Conservation (phyloP, 805 yeast genomes). For the Sporopachydermia quercuum region DNA sequence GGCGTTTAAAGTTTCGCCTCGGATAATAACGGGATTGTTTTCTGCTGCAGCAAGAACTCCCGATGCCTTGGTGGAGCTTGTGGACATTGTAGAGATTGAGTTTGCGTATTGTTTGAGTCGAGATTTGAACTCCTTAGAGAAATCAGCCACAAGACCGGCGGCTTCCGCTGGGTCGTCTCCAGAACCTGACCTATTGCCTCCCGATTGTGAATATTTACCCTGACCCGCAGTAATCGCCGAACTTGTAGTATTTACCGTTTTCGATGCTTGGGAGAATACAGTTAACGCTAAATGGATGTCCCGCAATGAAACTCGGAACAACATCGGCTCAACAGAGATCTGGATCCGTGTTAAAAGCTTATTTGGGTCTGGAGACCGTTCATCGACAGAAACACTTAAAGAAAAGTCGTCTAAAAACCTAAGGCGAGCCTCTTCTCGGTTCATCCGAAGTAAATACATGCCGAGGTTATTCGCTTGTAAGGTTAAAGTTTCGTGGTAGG, state of each 20-base stretch:
- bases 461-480: constrained; percentile 69
- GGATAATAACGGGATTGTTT: constrained; percentile 30
- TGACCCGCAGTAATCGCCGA: constrained; percentile 1
- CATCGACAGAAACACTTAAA: constrained; percentile 56
- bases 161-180: not conserved
- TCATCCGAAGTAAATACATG: constrained; percentile 72
- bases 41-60: constrained; percentile 7
- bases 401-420: constrained; percentile 85
- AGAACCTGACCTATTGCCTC: too few species aligned
- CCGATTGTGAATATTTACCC: constrained; percentile 6
- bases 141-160: constrained; percentile 19
- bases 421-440: constrained; percentile 44
- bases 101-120: constrained; percentile 55
- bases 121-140: constrained; percentile 50
- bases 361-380: constrained; percentile 45
- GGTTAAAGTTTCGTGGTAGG: constrained; percentile 53
- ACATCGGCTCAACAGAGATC: constrained; percentile 62
- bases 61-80: constrained; percentile 19
- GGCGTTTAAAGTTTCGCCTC: constrained; percentile 54
- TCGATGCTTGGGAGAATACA: constrained; percentile 24
- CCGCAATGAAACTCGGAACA: constrained; percentile 69
- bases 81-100: constrained; percentile 38
- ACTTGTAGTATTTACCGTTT: too few species aligned
- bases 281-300: constrained; percentile 72
- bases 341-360: constrained; percentile 49